These are phyloP conservation scores for Chamaecyparis obtusa DNA, from an alignment of 75 land plant species.

Conservation along the genomic window DNA sequence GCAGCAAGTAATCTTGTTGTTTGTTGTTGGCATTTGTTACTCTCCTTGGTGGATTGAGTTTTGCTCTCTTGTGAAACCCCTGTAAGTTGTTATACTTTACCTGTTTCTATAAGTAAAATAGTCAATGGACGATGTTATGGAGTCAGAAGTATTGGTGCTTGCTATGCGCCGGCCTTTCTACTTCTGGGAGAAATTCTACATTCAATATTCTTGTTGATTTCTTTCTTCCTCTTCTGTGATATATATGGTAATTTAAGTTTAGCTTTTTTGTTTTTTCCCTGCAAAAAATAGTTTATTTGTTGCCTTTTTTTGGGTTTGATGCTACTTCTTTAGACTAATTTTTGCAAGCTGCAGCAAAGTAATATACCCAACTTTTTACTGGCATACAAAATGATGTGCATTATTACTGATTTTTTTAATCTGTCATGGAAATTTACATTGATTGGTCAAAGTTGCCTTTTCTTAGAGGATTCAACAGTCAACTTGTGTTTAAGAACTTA, in stretches of 20 bases:
- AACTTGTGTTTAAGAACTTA: neutral
- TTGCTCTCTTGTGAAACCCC: too few relatives aligned
- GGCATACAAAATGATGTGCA: neutral
- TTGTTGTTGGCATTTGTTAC: too few relatives aligned
- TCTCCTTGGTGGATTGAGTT: too few relatives aligned
- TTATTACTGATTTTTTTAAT: neutral
- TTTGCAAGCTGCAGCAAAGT: neutral
- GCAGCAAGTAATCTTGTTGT: too few relatives aligned
- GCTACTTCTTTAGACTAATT: neutral
- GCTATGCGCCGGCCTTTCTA: neutral
- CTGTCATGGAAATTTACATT: neutral
- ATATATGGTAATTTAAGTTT: neutral
- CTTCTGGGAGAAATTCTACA: neutral
- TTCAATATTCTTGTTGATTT: neutral
- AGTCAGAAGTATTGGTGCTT: neutral
- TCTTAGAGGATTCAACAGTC: neutral
- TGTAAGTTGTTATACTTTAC: neutral
- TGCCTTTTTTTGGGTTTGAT: neutral
- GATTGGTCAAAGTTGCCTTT: conserved; percentile 4
- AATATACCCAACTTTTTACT: neutral
- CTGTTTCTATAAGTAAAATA: neutral
- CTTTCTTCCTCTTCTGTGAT: neutral
- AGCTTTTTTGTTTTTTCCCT: neutral
- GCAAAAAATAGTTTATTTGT: neutral
- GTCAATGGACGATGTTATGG: neutral